These are phyloP conservation scores for Letharia columbiana DNA, from an alignment of 495 filamentous ascomycete genomes.

Conservation along the genomic window DNA sequence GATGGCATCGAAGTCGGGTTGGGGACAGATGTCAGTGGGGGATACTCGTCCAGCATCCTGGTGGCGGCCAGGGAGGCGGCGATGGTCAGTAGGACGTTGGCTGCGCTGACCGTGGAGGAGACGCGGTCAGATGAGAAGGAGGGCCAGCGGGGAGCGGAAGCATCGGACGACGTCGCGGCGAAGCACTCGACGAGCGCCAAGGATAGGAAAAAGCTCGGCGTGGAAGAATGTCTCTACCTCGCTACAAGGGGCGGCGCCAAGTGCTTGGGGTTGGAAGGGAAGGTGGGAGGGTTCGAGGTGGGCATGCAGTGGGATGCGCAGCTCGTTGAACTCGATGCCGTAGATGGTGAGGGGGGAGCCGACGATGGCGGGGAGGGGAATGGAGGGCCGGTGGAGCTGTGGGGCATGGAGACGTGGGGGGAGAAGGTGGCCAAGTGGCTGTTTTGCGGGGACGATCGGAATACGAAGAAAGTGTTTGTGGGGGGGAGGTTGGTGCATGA, in stretches of 20 bases:
- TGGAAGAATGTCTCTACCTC: constrained; percentile 84
- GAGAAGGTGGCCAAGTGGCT: constrained; percentile 83
- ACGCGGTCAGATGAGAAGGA: constrained; percentile 18
- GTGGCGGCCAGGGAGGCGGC: constrained; percentile 71
- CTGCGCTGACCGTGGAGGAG: constrained; percentile 31
- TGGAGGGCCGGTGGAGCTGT: constrained; percentile 59
- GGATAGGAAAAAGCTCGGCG: constrained; percentile 49
- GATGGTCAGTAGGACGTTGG: constrained; percentile 54
- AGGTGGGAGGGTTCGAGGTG: constrained; percentile 67
- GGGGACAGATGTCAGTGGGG: constrained; percentile 84
- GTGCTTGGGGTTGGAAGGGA: constrained; percentile 59
- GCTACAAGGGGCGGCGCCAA: constrained; percentile 73
- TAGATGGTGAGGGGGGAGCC: constrained; percentile 70
- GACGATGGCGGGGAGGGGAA: background rate
- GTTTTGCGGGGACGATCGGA: constrained; percentile 78
- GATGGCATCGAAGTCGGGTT: constrained; percentile 69
- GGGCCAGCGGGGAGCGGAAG: background rate
- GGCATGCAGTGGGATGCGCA: constrained; percentile 91
- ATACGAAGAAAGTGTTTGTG: constrained; percentile 74
- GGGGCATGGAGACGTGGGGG: constrained; percentile 74
- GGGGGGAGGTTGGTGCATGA: constrained; percentile 66
- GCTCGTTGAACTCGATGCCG: constrained; percentile 37
- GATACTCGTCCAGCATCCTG: constrained; percentile 69
- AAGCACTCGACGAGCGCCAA: constrained; percentile 8
- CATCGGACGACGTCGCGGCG: background rate